These are phyloP conservation scores for Leptomonas pyrrhocoris DNA, from an alignment of 208 protist species.

Conservation along the genomic window DNA sequence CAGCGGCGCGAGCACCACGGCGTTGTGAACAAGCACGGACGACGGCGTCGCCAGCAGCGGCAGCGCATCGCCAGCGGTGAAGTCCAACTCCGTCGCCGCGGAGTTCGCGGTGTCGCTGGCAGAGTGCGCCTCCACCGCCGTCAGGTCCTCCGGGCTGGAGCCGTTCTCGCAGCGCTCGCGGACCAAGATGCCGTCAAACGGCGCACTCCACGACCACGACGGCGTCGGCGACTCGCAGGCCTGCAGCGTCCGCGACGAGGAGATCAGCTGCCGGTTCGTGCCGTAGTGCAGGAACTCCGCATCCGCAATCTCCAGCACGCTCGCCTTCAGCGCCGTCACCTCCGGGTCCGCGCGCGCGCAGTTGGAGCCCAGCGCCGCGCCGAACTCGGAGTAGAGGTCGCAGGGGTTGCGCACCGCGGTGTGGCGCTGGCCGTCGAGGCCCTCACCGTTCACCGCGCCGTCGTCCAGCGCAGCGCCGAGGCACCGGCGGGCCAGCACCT, in stretches of 20 bases:
- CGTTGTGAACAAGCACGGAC: slow-evolving; percentile 33
- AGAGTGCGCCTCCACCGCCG: neutral
- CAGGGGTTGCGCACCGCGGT: slow-evolving; percentile 26
- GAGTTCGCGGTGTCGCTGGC: neutral
- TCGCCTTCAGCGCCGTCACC: slow-evolving; percentile 28
- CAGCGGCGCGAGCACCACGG: slow-evolving; percentile 26
- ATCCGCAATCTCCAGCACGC: slow-evolving; percentile 39
- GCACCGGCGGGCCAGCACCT: slow-evolving; percentile 32
- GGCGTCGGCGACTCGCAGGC: slow-evolving; percentile 26
- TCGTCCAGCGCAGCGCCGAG: slow-evolving; percentile 2
- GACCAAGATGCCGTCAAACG: slow-evolving; percentile 28
- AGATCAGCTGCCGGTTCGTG: slow-evolving; percentile 45
- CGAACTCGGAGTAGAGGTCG: slow-evolving; percentile 59
- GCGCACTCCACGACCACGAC: slow-evolving; percentile 28
- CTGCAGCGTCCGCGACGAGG: slow-evolving; percentile 32
- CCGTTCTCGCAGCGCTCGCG: slow-evolving; percentile 6
- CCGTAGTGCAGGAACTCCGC: slow-evolving; percentile 51
- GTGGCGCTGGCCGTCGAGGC: neutral
- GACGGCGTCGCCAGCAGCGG: slow-evolving; percentile 35
- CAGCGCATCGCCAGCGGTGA: slow-evolving; percentile 29
- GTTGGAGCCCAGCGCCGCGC: slow-evolving; percentile 28
- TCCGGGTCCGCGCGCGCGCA: slow-evolving; percentile 12
- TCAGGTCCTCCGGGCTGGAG: slow-evolving; percentile 1
- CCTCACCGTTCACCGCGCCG: neutral
- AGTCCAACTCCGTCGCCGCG: slow-evolving; percentile 4